Conservation (phyloP, 345 rosid genomes). For the Erodium maritimum region DNA sequence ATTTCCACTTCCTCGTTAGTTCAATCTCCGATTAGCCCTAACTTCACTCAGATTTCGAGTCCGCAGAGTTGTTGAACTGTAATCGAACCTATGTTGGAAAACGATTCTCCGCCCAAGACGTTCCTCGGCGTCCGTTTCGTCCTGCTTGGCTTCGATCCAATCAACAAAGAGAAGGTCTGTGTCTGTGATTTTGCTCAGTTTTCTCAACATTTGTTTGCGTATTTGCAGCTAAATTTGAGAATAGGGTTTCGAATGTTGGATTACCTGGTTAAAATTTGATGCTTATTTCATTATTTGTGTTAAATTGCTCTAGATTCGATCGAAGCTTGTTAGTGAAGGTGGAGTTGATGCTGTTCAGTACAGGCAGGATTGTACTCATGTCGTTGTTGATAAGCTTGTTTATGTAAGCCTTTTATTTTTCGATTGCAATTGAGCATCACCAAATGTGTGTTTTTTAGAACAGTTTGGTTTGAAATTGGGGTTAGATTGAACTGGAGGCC, state of each 20-base stretch:
- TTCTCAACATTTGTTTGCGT: too few relatives aligned
- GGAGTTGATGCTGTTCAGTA: conserved; percentile 49
- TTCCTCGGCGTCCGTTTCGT: conserved; percentile 58
- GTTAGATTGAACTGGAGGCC: too few relatives aligned
- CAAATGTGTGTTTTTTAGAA: too few relatives aligned
- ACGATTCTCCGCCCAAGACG: conserved; percentile 23
- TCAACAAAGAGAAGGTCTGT: conserved; percentile 26
- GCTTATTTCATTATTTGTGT: neutral
- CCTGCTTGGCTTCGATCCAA: conserved; percentile 52
- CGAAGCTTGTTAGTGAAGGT: conserved; percentile 62
- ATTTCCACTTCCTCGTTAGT: neutral
- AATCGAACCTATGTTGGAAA: conserved; percentile 22
- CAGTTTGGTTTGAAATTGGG: too few relatives aligned
- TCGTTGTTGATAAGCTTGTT: conserved; percentile 58
- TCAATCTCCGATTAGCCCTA: neutral
- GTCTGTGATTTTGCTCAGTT: neutral
- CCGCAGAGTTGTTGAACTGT: conserved; percentile 5
- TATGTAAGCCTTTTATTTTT: conserved; percentile 29
- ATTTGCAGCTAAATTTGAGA: neutral
- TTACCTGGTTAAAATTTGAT: too few relatives aligned
- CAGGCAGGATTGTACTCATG: conserved; percentile 43
- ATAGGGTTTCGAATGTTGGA: neutral
- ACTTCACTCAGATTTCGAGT: neutral
- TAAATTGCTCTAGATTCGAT: conserved; percentile 31
- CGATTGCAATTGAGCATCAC: too few relatives aligned